Evolutionary conservation across 495 filamentous ascomycete species (phyloP), one percentile per base, ranked within the genome.

Genomic region (Parathielavia appendiculata): DNA sequence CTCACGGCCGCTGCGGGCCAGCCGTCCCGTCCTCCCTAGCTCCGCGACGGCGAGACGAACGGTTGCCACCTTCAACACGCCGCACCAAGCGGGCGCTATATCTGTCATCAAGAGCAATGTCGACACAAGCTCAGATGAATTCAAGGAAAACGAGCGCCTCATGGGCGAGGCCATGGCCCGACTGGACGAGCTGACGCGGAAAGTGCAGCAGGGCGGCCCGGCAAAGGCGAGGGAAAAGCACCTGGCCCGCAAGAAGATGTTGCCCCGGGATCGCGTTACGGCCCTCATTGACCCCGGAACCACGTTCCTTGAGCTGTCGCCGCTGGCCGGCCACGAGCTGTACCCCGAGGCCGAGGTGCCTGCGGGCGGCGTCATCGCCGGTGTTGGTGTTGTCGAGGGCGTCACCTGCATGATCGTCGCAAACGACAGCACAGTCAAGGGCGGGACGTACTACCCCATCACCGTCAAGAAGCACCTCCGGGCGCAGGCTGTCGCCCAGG

Each of bases 381-480:
- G 93, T 0, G 84, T 97, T 53, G 93, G 95, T 1, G 89, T 85
- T 1, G 88, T 98, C 3, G 86, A 92, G 64, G 93, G 95, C 1
- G 91, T 96, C 8, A 86, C 83, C 19, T 97, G 95, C 67, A 86
- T 97, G 78, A 89, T 98, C 60, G 88, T 98, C 47, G 93, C 91
- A 26, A 98, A 98, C 66, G 93, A 98, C 69, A 92, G 88, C 77
- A 98, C 93, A 14, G 93, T 96, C 60, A 98, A 98, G 75, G 93
- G 95, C n/a, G 93, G 93, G 47, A 97, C 95, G 2, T 98, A 98
- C 75, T 97, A 91, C 71, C 93, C 93, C 0, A 92, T 98, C 52
- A 98, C 93, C 2, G 91, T 98, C 35, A 96, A 96, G 77, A 98
- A 98, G 75, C 95, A 97, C 73, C 78, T 97, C 14, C 84, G 93